Percentiles rank a stretch among this genome's conserved stretches.
Evolutionary conservation across 441 rosid genomes (phyloP).

Genomic region (Breynia disticha): DNA sequence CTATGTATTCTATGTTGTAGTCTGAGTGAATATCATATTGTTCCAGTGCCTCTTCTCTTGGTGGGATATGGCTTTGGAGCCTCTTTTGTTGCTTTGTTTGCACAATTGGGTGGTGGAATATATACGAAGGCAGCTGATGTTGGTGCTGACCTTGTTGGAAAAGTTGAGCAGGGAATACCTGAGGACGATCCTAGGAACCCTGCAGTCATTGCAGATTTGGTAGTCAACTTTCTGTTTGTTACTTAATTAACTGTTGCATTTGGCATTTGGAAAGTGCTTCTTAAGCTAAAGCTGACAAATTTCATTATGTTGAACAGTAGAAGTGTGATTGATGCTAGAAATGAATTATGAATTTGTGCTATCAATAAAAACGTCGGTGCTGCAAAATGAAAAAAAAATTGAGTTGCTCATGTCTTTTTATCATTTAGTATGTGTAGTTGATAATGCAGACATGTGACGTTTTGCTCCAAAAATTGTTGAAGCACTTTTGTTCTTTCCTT

Average conservation of each 20-base stretch:
- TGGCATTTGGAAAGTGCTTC: background rate
- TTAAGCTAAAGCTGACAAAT: no score
- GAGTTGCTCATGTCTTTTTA: no score
- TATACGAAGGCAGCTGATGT: slow-evolving; percentile 99
- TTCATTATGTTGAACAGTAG: no score
- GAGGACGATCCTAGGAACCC: slow-evolving; percentile 99
- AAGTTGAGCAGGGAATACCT: slow-evolving; percentile 98
- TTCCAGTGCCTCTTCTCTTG: slow-evolving; percentile 91
- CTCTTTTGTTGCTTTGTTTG: slow-evolving; percentile 96
- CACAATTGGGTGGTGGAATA: slow-evolving; percentile 99
- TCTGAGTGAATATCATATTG: slow-evolving; percentile 7
- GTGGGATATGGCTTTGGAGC: slow-evolving; percentile 99
- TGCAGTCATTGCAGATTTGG: slow-evolving; percentile 99
- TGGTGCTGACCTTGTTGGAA: slow-evolving; percentile 98
- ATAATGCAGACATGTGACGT: no score
- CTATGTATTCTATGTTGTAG: no score
- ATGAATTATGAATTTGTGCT: no score
- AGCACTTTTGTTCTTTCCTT: no score
- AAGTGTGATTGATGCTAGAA: no score
- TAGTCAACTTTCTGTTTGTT: slow-evolving; percentile 18
- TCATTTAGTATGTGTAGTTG: no score
- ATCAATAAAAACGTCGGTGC: no score
- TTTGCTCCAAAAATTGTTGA: no score
- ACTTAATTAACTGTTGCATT: background rate
- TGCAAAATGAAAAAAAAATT: no score